A percentile compares a stretch with the other conserved stretches of the same genome.
Evolutionary conservation across 2,329 filamentous ascomycete genomes (phyloP).

Genomic region (Monilinia fructicola): DNA sequence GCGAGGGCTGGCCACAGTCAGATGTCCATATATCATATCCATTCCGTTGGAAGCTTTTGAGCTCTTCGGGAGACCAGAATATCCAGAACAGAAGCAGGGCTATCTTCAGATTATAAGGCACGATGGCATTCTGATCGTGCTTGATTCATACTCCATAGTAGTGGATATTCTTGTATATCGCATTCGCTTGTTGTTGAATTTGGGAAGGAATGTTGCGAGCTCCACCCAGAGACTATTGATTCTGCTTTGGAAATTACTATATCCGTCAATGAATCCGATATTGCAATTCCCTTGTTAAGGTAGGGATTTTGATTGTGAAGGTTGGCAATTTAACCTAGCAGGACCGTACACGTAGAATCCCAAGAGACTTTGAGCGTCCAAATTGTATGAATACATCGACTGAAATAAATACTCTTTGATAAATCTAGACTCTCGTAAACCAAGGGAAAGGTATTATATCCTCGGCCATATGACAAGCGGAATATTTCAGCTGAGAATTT

Average conservation of each 20-base stretch:
- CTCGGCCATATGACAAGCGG: too few species aligned
- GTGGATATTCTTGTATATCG: not conserved
- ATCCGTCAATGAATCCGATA: not conserved
- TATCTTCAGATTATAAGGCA: too few species aligned
- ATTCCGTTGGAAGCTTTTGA: too few species aligned
- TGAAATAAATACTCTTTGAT: constrained; percentile 2
- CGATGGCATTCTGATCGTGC: not conserved
- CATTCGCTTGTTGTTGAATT: not conserved
- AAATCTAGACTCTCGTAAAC: constrained; percentile 8
- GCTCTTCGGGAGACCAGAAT: too few species aligned
- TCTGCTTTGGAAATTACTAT: not conserved
- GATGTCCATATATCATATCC: too few species aligned
- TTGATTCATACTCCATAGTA: not conserved
- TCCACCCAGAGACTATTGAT: not conserved
- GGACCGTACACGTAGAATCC: not conserved
- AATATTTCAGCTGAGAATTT: not conserved
- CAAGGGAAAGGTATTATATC: constrained; percentile 4
- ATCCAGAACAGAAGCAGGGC: too few species aligned
- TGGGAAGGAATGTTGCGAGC: not conserved
- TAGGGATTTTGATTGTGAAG: too few species aligned
- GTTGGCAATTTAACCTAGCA: not conserved
- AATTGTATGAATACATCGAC: not conserved
- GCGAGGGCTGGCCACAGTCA: too few species aligned
- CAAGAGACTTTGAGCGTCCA: not conserved
- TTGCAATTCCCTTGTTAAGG: too few species aligned